phyloP scores from a whole-genome alignment of 345 rosid genomes.

The Ailanthus altissimus region DNA sequence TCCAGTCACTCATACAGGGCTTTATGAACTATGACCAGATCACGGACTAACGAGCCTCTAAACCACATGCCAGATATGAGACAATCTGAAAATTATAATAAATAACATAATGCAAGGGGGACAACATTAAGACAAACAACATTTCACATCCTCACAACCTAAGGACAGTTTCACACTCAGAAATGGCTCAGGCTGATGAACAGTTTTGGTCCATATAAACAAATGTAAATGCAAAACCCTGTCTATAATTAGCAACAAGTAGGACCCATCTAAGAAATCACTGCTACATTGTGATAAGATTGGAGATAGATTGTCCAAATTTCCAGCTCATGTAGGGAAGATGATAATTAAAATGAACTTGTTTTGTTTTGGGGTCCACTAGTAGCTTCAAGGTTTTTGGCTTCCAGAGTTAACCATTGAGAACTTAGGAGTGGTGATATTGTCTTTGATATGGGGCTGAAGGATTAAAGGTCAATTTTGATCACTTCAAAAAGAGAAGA shows the following conservation, averaged over 20 bases:
- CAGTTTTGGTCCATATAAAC: not conserved
- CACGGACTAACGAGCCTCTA: not conserved
- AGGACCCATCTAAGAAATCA: conserved; percentile 18
- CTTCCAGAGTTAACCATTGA: not conserved
- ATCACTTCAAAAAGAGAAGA: not conserved
- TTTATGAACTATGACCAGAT: not conserved
- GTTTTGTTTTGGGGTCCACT: conserved; percentile 16
- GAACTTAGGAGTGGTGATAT: conserved; percentile 4
- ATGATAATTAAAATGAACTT: conserved; percentile 3
- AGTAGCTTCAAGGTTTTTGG: not conserved
- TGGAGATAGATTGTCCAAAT: conserved; percentile 10
- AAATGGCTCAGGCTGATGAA: not conserved
- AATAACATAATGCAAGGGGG: not conserved
- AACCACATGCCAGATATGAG: not conserved
- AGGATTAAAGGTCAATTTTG: not conserved
- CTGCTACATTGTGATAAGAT: not conserved
- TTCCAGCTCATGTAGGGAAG: conserved; percentile 26
- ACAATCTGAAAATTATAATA: too few relatives aligned
- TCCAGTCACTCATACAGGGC: not conserved
- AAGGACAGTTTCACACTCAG: not conserved
- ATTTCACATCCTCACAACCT: not conserved
- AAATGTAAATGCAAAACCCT: not conserved
- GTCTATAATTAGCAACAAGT: conserved; percentile 9
- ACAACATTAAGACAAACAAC: not conserved
- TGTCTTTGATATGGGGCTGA: conserved; percentile 24